Evolutionary conservation across 73 alveolate genomes (phyloP), one percentile per base, ranked within the genome.

Genomic region (Paraurostyla sp.): DNA sequence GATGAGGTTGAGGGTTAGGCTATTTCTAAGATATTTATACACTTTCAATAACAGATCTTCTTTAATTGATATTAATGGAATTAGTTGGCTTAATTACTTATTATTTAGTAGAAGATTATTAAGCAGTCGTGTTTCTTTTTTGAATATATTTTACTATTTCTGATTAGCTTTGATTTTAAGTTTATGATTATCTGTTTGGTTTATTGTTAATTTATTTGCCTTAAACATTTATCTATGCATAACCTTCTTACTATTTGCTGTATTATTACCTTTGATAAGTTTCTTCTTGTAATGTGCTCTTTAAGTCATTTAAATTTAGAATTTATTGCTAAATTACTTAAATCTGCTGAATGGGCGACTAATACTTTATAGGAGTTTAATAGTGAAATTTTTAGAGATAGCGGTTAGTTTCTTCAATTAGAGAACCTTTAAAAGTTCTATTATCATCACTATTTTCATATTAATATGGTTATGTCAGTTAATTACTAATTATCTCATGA

Each of bases 191-290:
- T 25, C 82, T 25, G 1, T 56, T 65, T 13, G 41, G 36, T 22
- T 65, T 38, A 38, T 58, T 65, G 36, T 22, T 65, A 13, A 65
- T 65, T 38, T 65, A 38, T 36, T 38, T 65, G 60, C 82, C 82
- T 38, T 65, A 38, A 36, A 65, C 41, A 38, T 65, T 65, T 0
- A 65, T 65, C 41, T 58, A 3, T 6, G 82, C 35, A 36, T 38
- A 30, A 35, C 25, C 35, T 23, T 32, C 16, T 38, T 38, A 15
- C 6, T 65, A 38, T 16, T 38, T 38, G 41, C 46, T 65, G 3
- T 38, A 18, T 35, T 56, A 38, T 6, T 38, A 11, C 46, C 42
- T 65, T 16, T 38, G 9, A 6, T 35, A 1, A 2, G 56, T 18
- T 33, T 65, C 82, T 18, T 65, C 82, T 4, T 65, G 32, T 1